Evolutionary conservation across 495 filamentous ascomycete species (phyloP), one percentile per base, ranked within the genome.

Genomic region (Mycothermus thermophilus): DNA sequence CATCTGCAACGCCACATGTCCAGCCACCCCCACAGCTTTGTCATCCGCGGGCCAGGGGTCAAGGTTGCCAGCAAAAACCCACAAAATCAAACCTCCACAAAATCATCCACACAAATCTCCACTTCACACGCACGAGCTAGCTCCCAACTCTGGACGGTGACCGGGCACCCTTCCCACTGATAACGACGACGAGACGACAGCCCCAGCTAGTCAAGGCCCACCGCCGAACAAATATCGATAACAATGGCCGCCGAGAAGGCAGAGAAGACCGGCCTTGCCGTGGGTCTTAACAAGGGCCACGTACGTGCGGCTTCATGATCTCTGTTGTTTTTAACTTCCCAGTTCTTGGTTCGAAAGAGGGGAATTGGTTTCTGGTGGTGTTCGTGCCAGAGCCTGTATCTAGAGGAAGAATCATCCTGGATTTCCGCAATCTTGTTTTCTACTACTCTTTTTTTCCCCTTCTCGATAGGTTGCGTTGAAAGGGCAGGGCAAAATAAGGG

Each of bases 281-380:
- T 77, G 57, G 87, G 87, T 56, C 59, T 84, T 54, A 93, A 95
- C 69, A 77, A 74, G 60, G 87, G 87, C 59, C 80, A 88, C 65
- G 83, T 88, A 84, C 36, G 48, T 71, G n/a, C n/a, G n/a, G n/a
- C 66, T 71, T 66, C 65, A 72, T 66, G 65, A 70, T 69, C 66
- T 63, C 60, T 64, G 58, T 54, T 44, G 48, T 42, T 43, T 41
- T 44, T 55, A 40, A 47, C 37, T 34, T 25, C 14, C 13, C 19
- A n/a, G n/a, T n/a, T n/a, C n/a, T n/a, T n/a, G n/a, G n/a, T n/a
- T n/a, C n/a, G n/a, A n/a, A n/a, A n/a, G n/a, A n/a, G n/a, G n/a
- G n/a, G n/a, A n/a, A n/a, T n/a, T n/a, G n/a, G n/a, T n/a, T n/a
- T n/a, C n/a, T n/a, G n/a, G n/a, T n/a, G n/a, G n/a, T n/a, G n/a